A percentile compares a stretch with the other conserved stretches of the same genome.
These are phyloP conservation scores for Hypoxylon intermedium DNA, from an alignment of 495 filamentous ascomycete genomes.

Conservation along the genomic window DNA sequence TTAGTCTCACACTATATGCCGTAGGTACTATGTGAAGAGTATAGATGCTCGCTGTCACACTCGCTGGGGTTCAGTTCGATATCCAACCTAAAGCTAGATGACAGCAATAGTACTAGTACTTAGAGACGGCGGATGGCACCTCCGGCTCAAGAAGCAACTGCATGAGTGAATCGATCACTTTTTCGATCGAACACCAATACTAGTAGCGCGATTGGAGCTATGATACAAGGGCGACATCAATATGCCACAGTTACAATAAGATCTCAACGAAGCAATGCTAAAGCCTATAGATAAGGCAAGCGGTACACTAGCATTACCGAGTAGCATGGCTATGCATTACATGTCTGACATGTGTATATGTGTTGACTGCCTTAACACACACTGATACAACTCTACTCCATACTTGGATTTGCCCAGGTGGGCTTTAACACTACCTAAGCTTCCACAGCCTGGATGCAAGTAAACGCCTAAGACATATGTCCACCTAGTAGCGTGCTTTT, in stretches of 20 bases:
- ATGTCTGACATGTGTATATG: constrained; percentile 4
- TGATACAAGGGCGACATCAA: too few relatives aligned
- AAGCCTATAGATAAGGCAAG: constrained; percentile 21
- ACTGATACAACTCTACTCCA: constrained; percentile 11
- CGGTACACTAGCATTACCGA: constrained; percentile 24
- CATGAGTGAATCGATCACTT: constrained; percentile 2
- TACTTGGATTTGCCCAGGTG: too few relatives aligned
- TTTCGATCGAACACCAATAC: neutral
- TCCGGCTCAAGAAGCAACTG: constrained; percentile 12
- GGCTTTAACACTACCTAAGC: too few relatives aligned
- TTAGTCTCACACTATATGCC: constrained; percentile 22
- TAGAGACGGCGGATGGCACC: neutral
- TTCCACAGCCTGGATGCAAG: too few relatives aligned
- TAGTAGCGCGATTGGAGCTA: neutral
- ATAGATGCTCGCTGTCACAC: constrained; percentile 1
- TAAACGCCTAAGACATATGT: too few relatives aligned
- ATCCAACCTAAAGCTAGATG: too few relatives aligned
- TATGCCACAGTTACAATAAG: neutral
- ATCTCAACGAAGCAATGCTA: constrained; percentile 1
- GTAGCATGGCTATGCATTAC: constrained; percentile 22
- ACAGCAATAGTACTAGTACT: too few relatives aligned
- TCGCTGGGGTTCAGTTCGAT: neutral
- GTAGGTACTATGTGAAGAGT: constrained; percentile 13
- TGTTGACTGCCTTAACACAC: constrained; percentile 11
- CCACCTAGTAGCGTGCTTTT: neutral